Percentiles rank a stretch among this genome's conserved stretches.
phyloP scores from a whole-genome alignment of 805 yeast genomes.

The Deakozyma indianensis region DNA sequence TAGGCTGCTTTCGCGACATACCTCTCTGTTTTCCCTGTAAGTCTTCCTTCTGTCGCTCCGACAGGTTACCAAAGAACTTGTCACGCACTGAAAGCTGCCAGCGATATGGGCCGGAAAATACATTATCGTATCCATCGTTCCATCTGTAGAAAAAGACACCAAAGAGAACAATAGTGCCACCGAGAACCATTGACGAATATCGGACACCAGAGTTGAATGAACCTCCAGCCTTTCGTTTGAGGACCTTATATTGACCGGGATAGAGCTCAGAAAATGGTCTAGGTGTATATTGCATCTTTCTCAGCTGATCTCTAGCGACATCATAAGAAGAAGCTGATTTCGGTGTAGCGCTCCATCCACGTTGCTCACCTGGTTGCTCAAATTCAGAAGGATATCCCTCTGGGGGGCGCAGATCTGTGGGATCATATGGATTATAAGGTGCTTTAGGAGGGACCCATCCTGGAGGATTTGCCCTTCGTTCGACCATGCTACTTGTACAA shows the following conservation, averaged over 20 bases:
- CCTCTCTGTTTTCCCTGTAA: constrained; percentile 28
- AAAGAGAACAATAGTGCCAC: constrained; percentile 36
- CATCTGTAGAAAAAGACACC: constrained; percentile 64
- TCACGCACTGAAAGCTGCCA: constrained; percentile 44
- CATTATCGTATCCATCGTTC: constrained; percentile 74
- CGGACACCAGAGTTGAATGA: constrained; percentile 48
- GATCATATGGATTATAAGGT: constrained; percentile 78
- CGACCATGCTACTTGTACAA: constrained; percentile 18
- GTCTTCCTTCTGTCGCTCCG: constrained; percentile 50
- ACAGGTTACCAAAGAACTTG: constrained; percentile 35
- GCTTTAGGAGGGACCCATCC: constrained; percentile 76
- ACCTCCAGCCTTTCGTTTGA: constrained; percentile 42
- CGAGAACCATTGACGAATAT: constrained; percentile 37
- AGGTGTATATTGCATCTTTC: constrained; percentile 59
- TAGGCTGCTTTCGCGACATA: constrained; percentile 16
- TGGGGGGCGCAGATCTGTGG: constrained; percentile 60
- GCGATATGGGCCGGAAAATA: constrained; percentile 55
- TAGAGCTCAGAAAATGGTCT: constrained; percentile 60
- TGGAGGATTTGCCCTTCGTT: constrained; percentile 58
- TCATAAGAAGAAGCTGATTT: constrained; percentile 52
- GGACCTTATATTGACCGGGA: constrained; percentile 66
- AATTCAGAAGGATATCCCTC: constrained; percentile 80
- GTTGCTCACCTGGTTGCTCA: constrained; percentile 47
- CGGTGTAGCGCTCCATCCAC: constrained; percentile 44
- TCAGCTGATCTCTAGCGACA: constrained; percentile 60